Evolutionary conservation across 192 early-diverging fungal genomes (phyloP), one percentile per base, ranked within the genome.

Genomic region (Rhizophagus prolifer): DNA sequence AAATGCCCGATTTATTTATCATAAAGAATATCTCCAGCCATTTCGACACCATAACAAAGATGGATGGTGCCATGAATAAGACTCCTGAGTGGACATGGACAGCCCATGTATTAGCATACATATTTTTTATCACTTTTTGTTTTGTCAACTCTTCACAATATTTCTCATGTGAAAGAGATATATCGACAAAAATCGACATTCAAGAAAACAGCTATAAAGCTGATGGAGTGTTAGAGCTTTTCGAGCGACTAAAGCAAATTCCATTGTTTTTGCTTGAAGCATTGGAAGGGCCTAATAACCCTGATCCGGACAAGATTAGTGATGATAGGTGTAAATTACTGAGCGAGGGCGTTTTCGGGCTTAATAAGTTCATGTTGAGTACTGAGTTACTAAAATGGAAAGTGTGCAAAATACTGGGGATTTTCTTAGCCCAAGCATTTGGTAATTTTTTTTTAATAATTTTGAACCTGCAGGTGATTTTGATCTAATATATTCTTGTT

Each of bases 371-470:
- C 9, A 67, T 67, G 36, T 44, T 13, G 26, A 68, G 38, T 4
- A 68, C 38, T 0, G 23, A 68, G 21, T 21, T 68, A 21, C 38
- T n/a, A 68, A 68, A 21, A 23, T 44, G 8, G 8, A 21, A 68
- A 68, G 66, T 68, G 7, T 46, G 38, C 44, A 10, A 21, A 9
- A 68, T 1, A 68, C 44, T 41, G 28, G 10, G n/a, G 3, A 21
- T 68, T 67, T 68, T 68, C 38, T 44, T 68, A n/a, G 38, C n/a
- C 8, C n/a, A 41, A 72, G 66, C 38, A 68, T 68, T 44, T 68
- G 13, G 38, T 68, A 68, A 68, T 21, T 68, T 30, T 23, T 41
- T 41, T 30, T 36, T 36, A 38, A 36, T 5, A 36, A 36, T 36
- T 72, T 16, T n/a, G 31, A 31, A 31, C 30, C 1, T 31, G 30